Evolutionary conservation across 1,284 basidiomycete genomes (phyloP), one percentile per base, ranked within the genome.

Genomic region (Moniliella sp.): DNA sequence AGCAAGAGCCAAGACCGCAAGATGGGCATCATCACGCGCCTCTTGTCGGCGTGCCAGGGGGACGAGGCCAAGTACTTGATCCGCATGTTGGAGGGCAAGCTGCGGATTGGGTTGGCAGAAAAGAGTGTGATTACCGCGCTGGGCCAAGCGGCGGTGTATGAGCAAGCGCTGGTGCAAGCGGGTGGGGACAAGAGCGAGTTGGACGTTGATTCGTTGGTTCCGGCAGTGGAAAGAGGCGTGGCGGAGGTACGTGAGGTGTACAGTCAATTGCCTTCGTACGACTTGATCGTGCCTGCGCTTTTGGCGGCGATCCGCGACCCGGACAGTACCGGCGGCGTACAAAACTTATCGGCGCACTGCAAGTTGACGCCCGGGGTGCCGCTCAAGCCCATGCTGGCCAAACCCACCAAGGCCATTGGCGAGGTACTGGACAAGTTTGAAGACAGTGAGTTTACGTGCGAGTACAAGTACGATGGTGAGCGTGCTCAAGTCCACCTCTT

Each of bases 401-500:
- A 94, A 63, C 91, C 91, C 2, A 97, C 91, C 0, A 97, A 97
- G 61, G 88, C 88, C 0, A 94, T 99, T 46, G 76, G 78, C n/a
- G 91, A 97, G 62, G 88, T 99, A 4, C 70, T 99, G 13, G 88
- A 99, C 63, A 69, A 86, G 30, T 99, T 97, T 53, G 91, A 99
- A 61, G 76, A 75, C 50, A 84, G 86, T 62, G 72, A 71, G 29
- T 97, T 99, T 61, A 94, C 91, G 3, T 97, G 88, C 65, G 91
- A 99, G 65, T 99, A 94, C 66, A 99, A 99, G 63, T 99, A 99
- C 53, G 91, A 99, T 48, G 91, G 91, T 5, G 91, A 99, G 62
- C 75, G 91, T 33, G 91, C 91, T 9, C 84, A 93, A 34, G 46
- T 59, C 7, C 54, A 57, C 35, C 43, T 45, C 5, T 36, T 44